Evolutionary conservation across 305 asterid genomes (phyloP).

Genomic region (Plantago rigida): DNA sequence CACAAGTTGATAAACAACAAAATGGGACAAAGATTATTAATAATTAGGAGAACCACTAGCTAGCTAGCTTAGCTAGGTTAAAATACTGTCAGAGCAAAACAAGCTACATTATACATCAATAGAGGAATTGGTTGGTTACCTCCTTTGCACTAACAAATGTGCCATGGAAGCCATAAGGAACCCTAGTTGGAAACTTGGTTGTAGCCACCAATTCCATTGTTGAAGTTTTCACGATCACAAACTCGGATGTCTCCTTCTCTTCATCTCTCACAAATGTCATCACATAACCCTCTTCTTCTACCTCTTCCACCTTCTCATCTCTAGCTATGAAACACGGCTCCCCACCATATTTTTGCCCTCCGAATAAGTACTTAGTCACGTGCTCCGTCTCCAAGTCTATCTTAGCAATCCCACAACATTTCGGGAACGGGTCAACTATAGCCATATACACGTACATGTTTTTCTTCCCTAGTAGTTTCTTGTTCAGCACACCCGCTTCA

Average conservation of each 20-base stretch:
- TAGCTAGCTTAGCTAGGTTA: no score
- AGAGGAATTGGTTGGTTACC: constrained; percentile 5
- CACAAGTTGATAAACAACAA: no score
- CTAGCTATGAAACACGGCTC: constrained; percentile 41
- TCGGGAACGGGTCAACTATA: constrained; percentile 54
- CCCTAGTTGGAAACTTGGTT: constrained; percentile 37
- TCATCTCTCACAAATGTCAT: constrained; percentile 39
- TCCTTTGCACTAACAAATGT: constrained; percentile 35
- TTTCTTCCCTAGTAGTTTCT: constrained; percentile 37
- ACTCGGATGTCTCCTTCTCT: constrained; percentile 29
- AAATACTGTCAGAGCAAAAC: no score
- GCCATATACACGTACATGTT: constrained; percentile 41
- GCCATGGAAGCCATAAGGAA: constrained; percentile 51
- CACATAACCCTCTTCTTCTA: constrained; percentile 41
- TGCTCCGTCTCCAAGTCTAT: constrained; percentile 37
- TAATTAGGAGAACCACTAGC: no score
- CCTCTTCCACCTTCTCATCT: constrained; percentile 14
- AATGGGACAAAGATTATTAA: no score
- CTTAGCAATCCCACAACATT: constrained; percentile 42
- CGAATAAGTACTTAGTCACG: constrained; percentile 33
- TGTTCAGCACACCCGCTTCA: constrained; percentile 44
- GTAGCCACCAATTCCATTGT: constrained; percentile 34
- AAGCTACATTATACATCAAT: no score
- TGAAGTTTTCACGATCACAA: constrained; percentile 36
- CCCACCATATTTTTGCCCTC: constrained; percentile 38